phyloP scores from a whole-genome alignment of 2,329 filamentous ascomycete species.

The Elsinoe arachidis region DNA sequence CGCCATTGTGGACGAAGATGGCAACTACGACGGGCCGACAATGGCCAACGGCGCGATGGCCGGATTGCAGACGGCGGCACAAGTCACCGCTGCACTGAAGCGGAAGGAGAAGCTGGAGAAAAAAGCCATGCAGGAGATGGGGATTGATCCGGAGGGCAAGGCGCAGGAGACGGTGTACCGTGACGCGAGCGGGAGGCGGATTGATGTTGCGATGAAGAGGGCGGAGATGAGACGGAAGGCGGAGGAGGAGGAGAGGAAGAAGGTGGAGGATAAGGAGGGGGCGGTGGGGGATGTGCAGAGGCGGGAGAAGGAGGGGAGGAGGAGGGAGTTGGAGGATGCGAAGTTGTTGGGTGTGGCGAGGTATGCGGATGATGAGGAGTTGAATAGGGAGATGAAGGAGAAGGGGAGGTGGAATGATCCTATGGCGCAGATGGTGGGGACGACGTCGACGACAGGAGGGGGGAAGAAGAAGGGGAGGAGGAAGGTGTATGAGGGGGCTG shows the following conservation, averaged over 20 bases:
- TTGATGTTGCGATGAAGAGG: slow-evolving; percentile 84
- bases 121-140: slow-evolving; percentile 38
- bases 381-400: slow-evolving; percentile 76
- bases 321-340: slow-evolving; percentile 66
- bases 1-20: slow-evolving; percentile 44
- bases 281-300: slow-evolving; percentile 81
- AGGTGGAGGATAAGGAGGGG: slow-evolving; percentile 57
- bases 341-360: slow-evolving; percentile 73
- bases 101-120: slow-evolving; percentile 58
- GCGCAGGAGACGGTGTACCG: slow-evolving; percentile 84
- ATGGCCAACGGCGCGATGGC: slow-evolving; percentile 87
- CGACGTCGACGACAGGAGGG: slow-evolving; percentile 52
- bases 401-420: slow-evolving; percentile 87
- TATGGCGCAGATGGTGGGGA: slow-evolving; percentile 66
- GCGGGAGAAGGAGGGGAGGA: slow-evolving; percentile 54
- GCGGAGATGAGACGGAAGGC: slow-evolving; percentile 76
- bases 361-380: slow-evolving; percentile 69
- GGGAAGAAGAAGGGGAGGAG: slow-evolving; percentile 39
- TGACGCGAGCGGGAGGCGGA: slow-evolving; percentile 86
- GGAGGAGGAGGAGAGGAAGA: slow-evolving; percentile 59
- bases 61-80: slow-evolving; percentile 73
- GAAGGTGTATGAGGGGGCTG: slow-evolving; percentile 66
- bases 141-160: slow-evolving; percentile 34
- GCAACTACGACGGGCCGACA: slow-evolving; percentile 42
- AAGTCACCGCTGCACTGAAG: slow-evolving; percentile 52